Base-by-base conservation (phyloP, 495 filamentous ascomycete genomes). In the Massariosphaeria phaeospora region DNA sequence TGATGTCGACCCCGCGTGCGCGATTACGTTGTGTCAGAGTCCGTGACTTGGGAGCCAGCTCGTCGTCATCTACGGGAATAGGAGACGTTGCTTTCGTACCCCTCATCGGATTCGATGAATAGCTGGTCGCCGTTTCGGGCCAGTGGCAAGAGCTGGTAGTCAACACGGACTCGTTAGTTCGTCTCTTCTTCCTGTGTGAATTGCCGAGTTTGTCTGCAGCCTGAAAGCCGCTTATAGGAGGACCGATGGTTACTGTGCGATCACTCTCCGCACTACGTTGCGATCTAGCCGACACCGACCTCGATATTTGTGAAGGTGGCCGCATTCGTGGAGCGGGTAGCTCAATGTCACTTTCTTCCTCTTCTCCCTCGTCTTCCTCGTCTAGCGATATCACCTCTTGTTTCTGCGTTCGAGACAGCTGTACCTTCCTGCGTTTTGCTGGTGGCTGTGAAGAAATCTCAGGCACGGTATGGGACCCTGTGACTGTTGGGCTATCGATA, bases 261-360 rank as follows among this genome's bases (percentile, higher is more conserved):
- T 15, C 24, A 10, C 49, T 44, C 11, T 43, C 49, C 43, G 6
- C 12, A 39, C 49, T 52, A 13, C 25, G 49, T 21, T 43, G 49
- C 1, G 49, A 52, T 26, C 12, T 26, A 4, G 49, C 43, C 4
- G 49, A 18, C 7, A 18, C 21, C 1, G 49, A 26, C 0, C 8
- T 3, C 26, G 1, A 20, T 11, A 44, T 5, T 15, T 20, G 11
- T 20, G n/a, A 13, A 18, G 45, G 36, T n/a, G n/a, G n/a, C n/a
- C n/a, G n/a, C n/a, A n/a, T n/a, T n/a, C n/a, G n/a, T n/a, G n/a
- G n/a, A n/a, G n/a, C n/a, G n/a, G n/a, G n/a, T n/a, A n/a, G n/a
- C n/a, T n/a, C n/a, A n/a, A n/a, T n/a, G n/a, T n/a, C n/a, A n/a
- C n/a, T n/a, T n/a, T n/a, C n/a, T 30, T 18, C n/a, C 6, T 38